phyloP scores from a whole-genome alignment of 2,329 filamentous ascomycete species.

The Alternaria burnsii region DNA sequence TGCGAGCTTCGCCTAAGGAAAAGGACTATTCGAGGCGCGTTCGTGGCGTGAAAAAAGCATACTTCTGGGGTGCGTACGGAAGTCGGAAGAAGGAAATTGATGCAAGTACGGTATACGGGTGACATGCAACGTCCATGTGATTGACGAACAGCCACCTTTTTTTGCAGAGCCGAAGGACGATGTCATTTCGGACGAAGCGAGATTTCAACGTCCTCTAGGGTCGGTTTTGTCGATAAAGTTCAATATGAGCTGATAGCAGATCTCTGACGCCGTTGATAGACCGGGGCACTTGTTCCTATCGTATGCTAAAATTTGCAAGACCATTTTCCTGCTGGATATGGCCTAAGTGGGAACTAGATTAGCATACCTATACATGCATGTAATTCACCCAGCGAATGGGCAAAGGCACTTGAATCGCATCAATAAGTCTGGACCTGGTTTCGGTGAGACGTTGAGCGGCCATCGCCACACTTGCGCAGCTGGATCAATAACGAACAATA shows the following conservation, averaged over 20 bases:
- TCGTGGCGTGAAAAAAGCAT: conserved; percentile 20
- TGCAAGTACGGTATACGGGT: conserved; percentile 18
- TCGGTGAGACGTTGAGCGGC: conserved; percentile 13
- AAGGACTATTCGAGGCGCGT: conserved; percentile 2
- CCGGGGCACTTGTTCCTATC: conserved; percentile 16
- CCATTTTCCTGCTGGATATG: conserved; percentile 1
- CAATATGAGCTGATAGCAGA: conserved; percentile 18
- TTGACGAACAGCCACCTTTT: conserved; percentile 2
- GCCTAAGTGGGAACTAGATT: neutral
- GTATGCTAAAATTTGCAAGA: neutral
- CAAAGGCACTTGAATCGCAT: conserved; percentile 1
- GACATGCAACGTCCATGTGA: conserved; percentile 12
- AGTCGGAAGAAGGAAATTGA: conserved; percentile 13
- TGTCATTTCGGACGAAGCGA: conserved; percentile 15
- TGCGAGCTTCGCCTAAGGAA: conserved; percentile 4
- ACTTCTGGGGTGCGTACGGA: conserved; percentile 13
- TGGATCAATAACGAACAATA: conserved; percentile 12
- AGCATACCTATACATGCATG: conserved; percentile 5
- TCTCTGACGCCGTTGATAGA: conserved; percentile 15
- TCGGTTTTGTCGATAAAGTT: conserved; percentile 11
- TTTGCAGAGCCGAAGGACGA: conserved; percentile 9
- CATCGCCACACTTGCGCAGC: conserved; percentile 22
- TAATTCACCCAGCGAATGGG: conserved; percentile 17
- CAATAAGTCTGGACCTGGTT: conserved; percentile 17
- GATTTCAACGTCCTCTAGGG: conserved; percentile 14